Evolutionary conservation across 257 asterid species (phyloP).

Genomic region (Phtheirospermum japonicum): DNA sequence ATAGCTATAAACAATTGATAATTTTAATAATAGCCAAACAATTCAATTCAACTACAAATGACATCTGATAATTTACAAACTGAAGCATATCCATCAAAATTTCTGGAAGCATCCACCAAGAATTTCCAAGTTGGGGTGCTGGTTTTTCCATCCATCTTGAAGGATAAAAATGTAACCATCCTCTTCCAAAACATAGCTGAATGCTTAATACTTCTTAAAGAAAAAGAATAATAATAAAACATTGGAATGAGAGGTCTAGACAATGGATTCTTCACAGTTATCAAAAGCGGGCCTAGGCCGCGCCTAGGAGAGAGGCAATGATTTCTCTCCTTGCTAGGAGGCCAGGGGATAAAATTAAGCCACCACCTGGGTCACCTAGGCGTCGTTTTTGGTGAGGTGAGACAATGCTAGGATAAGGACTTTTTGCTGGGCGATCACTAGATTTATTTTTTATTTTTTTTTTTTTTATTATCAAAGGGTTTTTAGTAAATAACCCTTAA

Average conservation of each 20-base stretch:
- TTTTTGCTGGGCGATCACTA: neutral
- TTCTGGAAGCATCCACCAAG: neutral
- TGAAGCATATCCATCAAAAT: neutral
- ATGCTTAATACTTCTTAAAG: constrained; percentile 18
- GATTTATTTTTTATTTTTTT: too few relatives aligned
- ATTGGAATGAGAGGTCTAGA: too few relatives aligned
- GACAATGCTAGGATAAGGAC: too few relatives aligned
- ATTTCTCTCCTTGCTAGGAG: too few relatives aligned
- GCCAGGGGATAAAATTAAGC: too few relatives aligned
- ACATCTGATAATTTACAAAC: neutral
- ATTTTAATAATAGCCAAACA: neutral
- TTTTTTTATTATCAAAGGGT: neutral
- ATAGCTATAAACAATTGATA: too few relatives aligned
- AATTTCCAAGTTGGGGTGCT: neutral
- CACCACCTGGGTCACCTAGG: too few relatives aligned
- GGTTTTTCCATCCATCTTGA: neutral
- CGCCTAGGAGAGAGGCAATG: too few relatives aligned
- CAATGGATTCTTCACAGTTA: too few relatives aligned
- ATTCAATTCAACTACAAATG: neutral
- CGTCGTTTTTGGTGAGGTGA: too few relatives aligned
- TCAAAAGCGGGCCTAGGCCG: too few relatives aligned
- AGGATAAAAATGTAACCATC: constrained; percentile 6
- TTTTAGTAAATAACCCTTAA: neutral
- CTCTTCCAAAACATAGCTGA: neutral
- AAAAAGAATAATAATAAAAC: too few relatives aligned